Base-by-base conservation (phyloP, 306 rosid genomes). In the Crataegus laevigata region DNA sequence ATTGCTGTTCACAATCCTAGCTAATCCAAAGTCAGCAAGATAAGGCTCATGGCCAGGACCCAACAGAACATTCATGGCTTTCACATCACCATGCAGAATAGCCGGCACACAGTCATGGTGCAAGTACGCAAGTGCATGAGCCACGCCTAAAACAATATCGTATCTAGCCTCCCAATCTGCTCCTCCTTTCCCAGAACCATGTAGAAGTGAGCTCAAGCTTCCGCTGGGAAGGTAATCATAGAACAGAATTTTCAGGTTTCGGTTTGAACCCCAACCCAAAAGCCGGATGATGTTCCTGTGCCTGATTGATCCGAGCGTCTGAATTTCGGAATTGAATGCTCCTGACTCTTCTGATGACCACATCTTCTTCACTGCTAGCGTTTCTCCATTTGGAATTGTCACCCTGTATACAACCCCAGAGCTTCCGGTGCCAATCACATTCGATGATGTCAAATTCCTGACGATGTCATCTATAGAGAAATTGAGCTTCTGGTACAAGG, bases 71-170 rank as follows among this genome's bases (percentile, higher is more conserved):
- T 89, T 93, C 87, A 88, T 87, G 66, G 98, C 84, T 80, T 91
- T 93, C 52, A 93, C 97, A 85, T 93, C 98, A 45, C 96, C 97
- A 82, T 93, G 98, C 73, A 88, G 42, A 72, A 91, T 88, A 14
- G 96, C 74, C 80, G 98, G 98, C 76, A 85, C 86, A 78, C 97
- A 88, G 57, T 93, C 98, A 83, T 91, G 93, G 78, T 93, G 98
- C 73, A 93, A 79, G 82, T 88, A 93, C 10, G 92, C 77, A 29
- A 93, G 89, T 11, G 98, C 97, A 72, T 93, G 87, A 13, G 92
- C 98, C 66, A 93, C 75, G 9, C 97, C 96, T 47, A 91, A 6
- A 17, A 91, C 72, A 24, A 87, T 51, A 29, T 88, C 91, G 61
- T 82, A 91, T 78, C 97, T 87, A 12, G 84, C 69, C 42, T 91